A percentile compares a stretch with the other conserved stretches of the same genome.
Evolutionary conservation across 495 filamentous ascomycete species (phyloP).

Genomic region (Lepraria neglecta): DNA sequence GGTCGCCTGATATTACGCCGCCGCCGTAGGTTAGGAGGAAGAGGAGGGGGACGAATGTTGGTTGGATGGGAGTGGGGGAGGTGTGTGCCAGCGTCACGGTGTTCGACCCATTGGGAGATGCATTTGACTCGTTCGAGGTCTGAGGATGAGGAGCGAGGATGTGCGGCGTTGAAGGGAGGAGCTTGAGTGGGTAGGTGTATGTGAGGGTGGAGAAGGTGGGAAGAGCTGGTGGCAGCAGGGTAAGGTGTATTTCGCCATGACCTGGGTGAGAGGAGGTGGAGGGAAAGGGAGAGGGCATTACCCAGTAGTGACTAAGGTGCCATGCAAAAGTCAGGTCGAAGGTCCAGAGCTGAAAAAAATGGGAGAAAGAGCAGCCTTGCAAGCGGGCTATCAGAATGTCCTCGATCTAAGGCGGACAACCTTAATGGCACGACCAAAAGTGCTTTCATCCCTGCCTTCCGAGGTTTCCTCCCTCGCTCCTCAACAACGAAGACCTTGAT

Average conservation of each 20-base stretch:
- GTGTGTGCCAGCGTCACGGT: too few relatives aligned
- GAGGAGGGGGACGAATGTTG: constrained; percentile 45
- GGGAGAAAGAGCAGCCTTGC: too few relatives aligned
- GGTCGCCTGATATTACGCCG: constrained; percentile 80
- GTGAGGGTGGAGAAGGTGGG: constrained; percentile 67
- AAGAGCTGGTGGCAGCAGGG: constrained; percentile 61
- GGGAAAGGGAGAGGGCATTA: constrained; percentile 54
- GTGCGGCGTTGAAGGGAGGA: constrained; percentile 59
- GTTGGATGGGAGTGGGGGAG: constrained; percentile 25
- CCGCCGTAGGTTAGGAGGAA: constrained; percentile 95
- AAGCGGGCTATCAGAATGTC: too few relatives aligned
- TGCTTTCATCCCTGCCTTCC: too few relatives aligned
- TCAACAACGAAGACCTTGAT: too few relatives aligned
- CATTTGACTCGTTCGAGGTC: not conserved
- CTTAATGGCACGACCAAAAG: too few relatives aligned
- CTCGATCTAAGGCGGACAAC: too few relatives aligned
- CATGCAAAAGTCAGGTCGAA: too few relatives aligned
- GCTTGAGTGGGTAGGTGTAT: constrained; percentile 92
- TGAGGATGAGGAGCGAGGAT: constrained; percentile 28
- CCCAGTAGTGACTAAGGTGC: too few relatives aligned
- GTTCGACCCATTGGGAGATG: not conserved
- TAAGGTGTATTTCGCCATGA: constrained; percentile 67
- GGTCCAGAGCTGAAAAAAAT: too few relatives aligned
- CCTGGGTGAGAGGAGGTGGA: constrained; percentile 65
- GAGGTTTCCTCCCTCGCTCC: too few relatives aligned